Evolutionary conservation across 805 yeast genomes (phyloP), one percentile per base, ranked within the genome.

Genomic region (Candida takata): DNA sequence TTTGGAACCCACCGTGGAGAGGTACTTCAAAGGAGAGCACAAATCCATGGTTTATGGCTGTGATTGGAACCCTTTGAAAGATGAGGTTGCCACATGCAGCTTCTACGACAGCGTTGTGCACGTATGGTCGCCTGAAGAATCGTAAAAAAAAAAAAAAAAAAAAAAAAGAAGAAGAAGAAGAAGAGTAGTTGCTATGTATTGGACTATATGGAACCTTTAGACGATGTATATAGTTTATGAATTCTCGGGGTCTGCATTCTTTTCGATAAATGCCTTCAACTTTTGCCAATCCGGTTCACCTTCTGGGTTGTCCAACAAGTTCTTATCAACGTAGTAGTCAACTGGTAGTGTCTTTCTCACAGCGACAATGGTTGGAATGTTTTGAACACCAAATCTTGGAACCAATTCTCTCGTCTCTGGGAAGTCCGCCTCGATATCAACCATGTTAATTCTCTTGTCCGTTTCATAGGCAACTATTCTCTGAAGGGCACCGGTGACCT

Each of bases 1-100:
- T 3, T 42, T 45, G 2, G 43, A 41, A 10, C 48, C 60, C 2
- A 35, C 38, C 8, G 57, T 72, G 36, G 52, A 57, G 3, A 62
- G 64, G 18, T 70, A 67, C 37, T 71, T 74, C 53, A 79, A 79
- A 50, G 68, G 70, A 10, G 83, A 81, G 21, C 97, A 90, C 54
- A 79, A 77, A 33, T 85, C 96, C 41, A 90, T 92, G 86, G 88
- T 90, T 37, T 90, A 90, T 52, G 98, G 97, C 1, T 96, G 95
- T 5, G 95, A 84, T 52, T 88, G 97, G 95, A 58, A 67, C 11
- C 51, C 52, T 2, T 65, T 65, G 5, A 74, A 67, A 9, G 56
- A 57, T 2, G 47, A 55, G 5, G 72, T 82, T 7, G 81, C 75
- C 3, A 87, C 96, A 2, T 90, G 97, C 56, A 86, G 96, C 37